Conservation (phyloP, 2,329 filamentous ascomycete species). For the Colletotrichum tamarilloi region DNA sequence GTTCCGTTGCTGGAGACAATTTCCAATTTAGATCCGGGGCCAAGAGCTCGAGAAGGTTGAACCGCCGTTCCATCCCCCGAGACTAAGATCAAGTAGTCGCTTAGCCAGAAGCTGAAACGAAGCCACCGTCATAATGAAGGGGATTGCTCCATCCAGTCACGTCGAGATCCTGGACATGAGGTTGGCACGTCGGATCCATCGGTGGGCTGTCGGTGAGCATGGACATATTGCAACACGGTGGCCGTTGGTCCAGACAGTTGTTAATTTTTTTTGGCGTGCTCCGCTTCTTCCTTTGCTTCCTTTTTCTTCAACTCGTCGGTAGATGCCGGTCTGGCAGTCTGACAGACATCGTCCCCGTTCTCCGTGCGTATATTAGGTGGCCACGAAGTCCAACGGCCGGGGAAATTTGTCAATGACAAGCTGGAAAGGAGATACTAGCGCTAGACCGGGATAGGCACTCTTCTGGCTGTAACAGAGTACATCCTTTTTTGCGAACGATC, state of each 20-base stretch:
- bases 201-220: background rate
- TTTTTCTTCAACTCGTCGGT: background rate
- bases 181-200: background rate
- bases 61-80: slow-evolving; percentile 7
- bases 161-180: background rate
- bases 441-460: background rate
- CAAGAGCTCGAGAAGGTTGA: slow-evolving; percentile 20
- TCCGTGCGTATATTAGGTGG: background rate
- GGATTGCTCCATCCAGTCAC: background rate
- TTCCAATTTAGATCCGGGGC: background rate
- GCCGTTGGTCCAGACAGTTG: background rate
- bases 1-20: background rate
- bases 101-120: slow-evolving; percentile 15
- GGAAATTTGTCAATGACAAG: background rate
- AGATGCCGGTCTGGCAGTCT: background rate
- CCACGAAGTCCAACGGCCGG: background rate
- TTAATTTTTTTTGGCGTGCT: background rate
- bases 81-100: slow-evolving; percentile 9
- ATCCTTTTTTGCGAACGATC: background rate
- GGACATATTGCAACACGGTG: background rate
- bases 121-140: slow-evolving; percentile 1
- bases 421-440: background rate
- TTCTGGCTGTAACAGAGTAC: background rate
- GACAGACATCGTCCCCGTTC: background rate
- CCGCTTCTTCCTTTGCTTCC: background rate